Evolutionary conservation across 1,139 yeast genomes (phyloP), one percentile per base, ranked within the genome.

Genomic region (Hansenula lynferdii): DNA sequence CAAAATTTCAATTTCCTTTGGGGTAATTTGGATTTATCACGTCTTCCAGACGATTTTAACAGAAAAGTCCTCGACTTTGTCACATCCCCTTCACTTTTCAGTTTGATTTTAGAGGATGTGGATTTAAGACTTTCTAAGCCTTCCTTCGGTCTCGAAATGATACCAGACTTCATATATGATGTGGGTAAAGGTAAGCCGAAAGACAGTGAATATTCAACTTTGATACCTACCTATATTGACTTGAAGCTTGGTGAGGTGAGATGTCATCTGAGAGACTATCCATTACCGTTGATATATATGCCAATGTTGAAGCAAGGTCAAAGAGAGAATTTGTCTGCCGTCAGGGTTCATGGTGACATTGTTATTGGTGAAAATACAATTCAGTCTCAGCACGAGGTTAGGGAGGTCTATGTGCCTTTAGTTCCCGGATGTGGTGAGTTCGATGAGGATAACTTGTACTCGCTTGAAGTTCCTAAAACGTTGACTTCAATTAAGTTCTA

Each of bases 171-270:
- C 54, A 58, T 90, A 24, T 62, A 80, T 53, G 72, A 77, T 16
- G 68, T 83, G 15, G 97, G 97, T 6, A 90, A 87, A 56, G 95
- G 95, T 0, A 73, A 83, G 20, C 97, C 97, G 0, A 56, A 59
- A 39, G 84, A 81, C 45, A 77, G 90, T 0, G 56, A 66, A 38
- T 90, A 80, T 56, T 78, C 94, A 0, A 65, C 85, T 17, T 58
- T 84, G 54, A 54, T 89, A 2, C 97, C 97, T 0, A 54, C 80
- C 39, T 68, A 63, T 56, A 39, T 54, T 35, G 66, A 61, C 35
- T 61, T 81, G 36, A 63, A 58, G 12, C 61, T 81, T 51, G 44
- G 74, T 61, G 61, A 78, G 63, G 47, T 82, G 53, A 57, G 85
- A 65, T 60, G 77, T 64, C 72, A 80, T 72, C 36, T 83, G 39